A percentile compares a stretch with the other conserved stretches of the same genome.
These are phyloP conservation scores for Cystobasidiaceae sp. DNA, from an alignment of 1,284 basidiomycete genomes.

Conservation along the genomic window DNA sequence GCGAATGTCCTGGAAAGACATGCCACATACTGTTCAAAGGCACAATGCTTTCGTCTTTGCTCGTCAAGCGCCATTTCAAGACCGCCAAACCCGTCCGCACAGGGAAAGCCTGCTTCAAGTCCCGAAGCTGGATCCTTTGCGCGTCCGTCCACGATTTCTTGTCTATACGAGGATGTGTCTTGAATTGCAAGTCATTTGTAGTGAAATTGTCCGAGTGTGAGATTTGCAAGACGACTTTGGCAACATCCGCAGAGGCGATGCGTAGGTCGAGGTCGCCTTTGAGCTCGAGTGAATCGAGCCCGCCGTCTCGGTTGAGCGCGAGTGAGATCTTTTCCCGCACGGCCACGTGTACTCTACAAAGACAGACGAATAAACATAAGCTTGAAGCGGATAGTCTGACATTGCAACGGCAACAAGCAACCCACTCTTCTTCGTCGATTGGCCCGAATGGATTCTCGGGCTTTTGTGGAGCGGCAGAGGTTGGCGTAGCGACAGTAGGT, in stretches of 20 bases:
- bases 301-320: slow-evolving; percentile 80
- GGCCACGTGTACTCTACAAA: slow-evolving; percentile 68
- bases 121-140: slow-evolving; percentile 78
- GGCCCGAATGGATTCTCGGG: slow-evolving; percentile 52
- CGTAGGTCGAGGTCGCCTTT: slow-evolving; percentile 91
- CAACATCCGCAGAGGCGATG: slow-evolving; percentile 67
- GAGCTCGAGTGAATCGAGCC: slow-evolving; percentile 79
- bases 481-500: slow-evolving; percentile 50
- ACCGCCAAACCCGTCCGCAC: slow-evolving; percentile 79
- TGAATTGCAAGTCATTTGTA: slow-evolving; percentile 75
- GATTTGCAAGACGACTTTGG: slow-evolving; percentile 71
- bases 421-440: slow-evolving; percentile 71
- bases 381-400: neutral
- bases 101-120: slow-evolving; percentile 75
- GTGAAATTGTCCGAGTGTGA: slow-evolving; percentile 61
- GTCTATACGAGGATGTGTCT: slow-evolving; percentile 91
- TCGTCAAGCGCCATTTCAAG: slow-evolving; percentile 84
- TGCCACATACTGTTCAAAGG: slow-evolving; percentile 74
- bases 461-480: slow-evolving; percentile 37
- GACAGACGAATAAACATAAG: neutral
- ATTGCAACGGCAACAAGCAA: neutral
- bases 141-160: slow-evolving; percentile 68
- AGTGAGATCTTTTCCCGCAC: slow-evolving; percentile 79
- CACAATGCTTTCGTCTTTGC: slow-evolving; percentile 84
- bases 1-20: neutral